Conservation (phyloP, 148 eudicot genomes). For the Cornus florida region DNA sequence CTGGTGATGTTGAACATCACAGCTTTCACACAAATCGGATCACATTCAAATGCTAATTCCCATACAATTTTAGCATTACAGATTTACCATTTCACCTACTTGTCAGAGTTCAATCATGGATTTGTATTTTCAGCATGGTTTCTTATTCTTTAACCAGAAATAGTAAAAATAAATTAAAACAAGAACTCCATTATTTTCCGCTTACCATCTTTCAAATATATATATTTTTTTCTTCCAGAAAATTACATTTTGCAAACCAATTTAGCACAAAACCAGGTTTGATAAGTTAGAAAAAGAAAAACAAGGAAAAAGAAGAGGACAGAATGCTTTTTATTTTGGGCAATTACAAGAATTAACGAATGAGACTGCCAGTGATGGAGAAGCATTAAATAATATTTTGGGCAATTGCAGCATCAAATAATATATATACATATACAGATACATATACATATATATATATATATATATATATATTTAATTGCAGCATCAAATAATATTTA, state of each 20-base stretch:
- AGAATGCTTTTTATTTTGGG: not conserved
- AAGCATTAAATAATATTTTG: too few species aligned
- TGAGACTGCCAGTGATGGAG: not conserved
- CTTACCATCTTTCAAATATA: too few species aligned
- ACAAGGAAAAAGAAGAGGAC: not conserved
- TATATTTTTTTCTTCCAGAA: too few species aligned
- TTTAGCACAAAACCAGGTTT: not conserved
- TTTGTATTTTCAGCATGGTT: too few species aligned
- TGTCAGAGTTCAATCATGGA: too few species aligned
- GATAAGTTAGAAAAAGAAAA: not conserved
- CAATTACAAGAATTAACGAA: not conserved
- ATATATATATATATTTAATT: too few species aligned
- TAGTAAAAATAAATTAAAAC: not conserved
- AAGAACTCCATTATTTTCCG: not conserved
- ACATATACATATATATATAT: too few species aligned
- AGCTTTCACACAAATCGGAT: too few species aligned
- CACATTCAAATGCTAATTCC: too few species aligned
- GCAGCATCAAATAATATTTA: conserved; percentile 1
- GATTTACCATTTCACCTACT: too few species aligned
- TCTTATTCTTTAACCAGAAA: not conserved
- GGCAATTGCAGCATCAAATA: conserved; percentile 5
- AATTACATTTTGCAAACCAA: not conserved
- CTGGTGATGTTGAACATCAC: too few species aligned
- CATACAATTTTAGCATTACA: too few species aligned
- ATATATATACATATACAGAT: not conserved